Percentiles rank a stretch among this genome's conserved stretches.
Conservation (phyloP, 2,329 filamentous ascomycete species). For the Xylaria multiplex region DNA sequence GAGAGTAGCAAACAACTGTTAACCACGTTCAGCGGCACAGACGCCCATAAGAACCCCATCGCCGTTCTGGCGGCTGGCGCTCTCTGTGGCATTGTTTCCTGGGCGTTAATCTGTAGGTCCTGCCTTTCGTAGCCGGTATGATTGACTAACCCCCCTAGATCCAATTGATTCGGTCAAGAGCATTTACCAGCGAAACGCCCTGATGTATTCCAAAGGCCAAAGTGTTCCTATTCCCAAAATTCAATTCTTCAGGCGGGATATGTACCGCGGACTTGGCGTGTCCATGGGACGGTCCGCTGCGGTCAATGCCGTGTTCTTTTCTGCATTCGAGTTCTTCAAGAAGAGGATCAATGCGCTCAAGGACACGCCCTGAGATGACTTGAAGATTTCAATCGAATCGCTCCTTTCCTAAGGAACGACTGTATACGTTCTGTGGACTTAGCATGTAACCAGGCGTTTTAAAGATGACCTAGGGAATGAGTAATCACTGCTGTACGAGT, state of each 20-base stretch:
- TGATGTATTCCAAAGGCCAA: constrained; percentile 74
- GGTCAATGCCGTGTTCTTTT: constrained; percentile 91
- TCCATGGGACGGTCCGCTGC: constrained; percentile 85
- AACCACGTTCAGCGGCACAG: constrained; percentile 76
- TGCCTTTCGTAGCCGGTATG: constrained; percentile 1
- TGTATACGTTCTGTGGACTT: constrained; percentile 39
- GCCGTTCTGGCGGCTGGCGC: constrained; percentile 82
- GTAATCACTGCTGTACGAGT: constrained; percentile 22
- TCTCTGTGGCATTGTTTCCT: constrained; percentile 83
- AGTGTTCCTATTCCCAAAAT: constrained; percentile 76
- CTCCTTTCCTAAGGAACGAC: constrained; percentile 23
- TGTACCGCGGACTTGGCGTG: constrained; percentile 85
- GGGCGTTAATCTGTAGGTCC: constrained; percentile 76
- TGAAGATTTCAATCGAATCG: constrained; percentile 17
- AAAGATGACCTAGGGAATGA: constrained; percentile 21
- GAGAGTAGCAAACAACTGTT: constrained; percentile 86
- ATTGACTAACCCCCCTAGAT: constrained; percentile 53
- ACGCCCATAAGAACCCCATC: constrained; percentile 79
- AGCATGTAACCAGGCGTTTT: constrained; percentile 42
- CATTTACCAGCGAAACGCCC: constrained; percentile 83
- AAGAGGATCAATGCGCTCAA: constrained; percentile 69
- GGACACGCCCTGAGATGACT: constrained; percentile 48
- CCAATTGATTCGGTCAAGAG: constrained; percentile 86
- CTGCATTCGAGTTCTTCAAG: constrained; percentile 85
- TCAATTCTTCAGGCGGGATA: constrained; percentile 78